Percentiles rank a stretch among this genome's conserved stretches.
phyloP scores from a whole-genome alignment of 225 moss, liverwort and hornwort species.

The Pseudoscleropodium purum region DNA sequence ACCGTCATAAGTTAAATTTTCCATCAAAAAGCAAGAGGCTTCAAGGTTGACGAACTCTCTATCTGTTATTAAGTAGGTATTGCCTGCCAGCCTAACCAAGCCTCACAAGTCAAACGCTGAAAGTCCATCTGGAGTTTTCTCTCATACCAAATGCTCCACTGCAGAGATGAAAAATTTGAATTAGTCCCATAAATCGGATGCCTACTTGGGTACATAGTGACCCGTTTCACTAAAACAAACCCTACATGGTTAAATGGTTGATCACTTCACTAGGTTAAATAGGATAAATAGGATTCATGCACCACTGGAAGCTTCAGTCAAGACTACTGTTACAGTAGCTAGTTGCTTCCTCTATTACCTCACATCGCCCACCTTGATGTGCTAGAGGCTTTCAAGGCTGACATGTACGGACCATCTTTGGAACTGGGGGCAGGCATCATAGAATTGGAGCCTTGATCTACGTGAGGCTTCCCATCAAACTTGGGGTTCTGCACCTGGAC shows the following conservation, averaged over 20 bases:
- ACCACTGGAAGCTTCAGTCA: background rate
- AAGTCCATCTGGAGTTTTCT: background rate
- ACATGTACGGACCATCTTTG: constrained; percentile 14
- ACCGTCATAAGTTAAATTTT: background rate
- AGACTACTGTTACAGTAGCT: background rate
- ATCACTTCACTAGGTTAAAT: background rate
- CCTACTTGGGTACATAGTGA: background rate
- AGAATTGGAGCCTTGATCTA: background rate
- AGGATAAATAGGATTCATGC: background rate
- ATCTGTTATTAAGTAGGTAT: background rate
- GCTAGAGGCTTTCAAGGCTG: constrained; percentile 5
- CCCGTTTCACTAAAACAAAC: background rate
- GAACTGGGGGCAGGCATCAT: background rate
- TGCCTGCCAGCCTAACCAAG: background rate
- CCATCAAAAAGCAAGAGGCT: background rate
- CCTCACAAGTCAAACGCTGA: background rate
- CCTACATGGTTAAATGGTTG: background rate
- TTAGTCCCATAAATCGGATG: background rate
- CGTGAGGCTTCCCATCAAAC: background rate
- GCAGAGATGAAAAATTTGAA: background rate
- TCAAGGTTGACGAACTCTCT: background rate
- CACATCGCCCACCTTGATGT: background rate
- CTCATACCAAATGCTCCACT: background rate
- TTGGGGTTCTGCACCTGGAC: background rate
- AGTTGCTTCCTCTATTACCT: background rate